Percentiles rank a stretch among this genome's conserved stretches.
phyloP scores from a whole-genome alignment of 2,329 filamentous ascomycete genomes.

The Saccharata proteae region DNA sequence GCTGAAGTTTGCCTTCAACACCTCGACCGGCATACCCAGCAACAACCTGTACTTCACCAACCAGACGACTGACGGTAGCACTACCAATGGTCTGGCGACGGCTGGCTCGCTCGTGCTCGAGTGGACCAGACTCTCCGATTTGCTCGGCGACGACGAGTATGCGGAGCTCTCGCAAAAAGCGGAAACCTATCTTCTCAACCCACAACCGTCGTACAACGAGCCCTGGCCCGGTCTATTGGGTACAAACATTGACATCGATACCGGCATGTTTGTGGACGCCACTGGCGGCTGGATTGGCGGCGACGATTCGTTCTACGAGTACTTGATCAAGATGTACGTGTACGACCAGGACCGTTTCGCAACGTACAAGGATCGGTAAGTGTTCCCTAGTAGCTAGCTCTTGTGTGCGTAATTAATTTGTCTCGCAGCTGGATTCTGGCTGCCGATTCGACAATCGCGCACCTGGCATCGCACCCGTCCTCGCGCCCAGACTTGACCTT shows the following conservation, averaged over 20 bases:
- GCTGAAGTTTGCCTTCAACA: conserved; percentile 68
- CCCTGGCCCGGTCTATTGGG: conserved; percentile 71
- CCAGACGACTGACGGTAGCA: conserved; percentile 34
- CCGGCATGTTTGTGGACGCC: conserved; percentile 55
- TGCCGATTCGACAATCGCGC: conserved; percentile 60
- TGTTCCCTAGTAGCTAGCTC: conserved; percentile 51
- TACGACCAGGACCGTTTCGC: conserved; percentile 57
- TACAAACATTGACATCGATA: conserved; percentile 49
- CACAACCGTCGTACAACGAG: conserved; percentile 49
- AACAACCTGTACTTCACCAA: conserved; percentile 53
- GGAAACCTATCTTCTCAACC: conserved; percentile 57
- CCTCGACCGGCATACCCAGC: conserved; percentile 60
- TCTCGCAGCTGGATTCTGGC: conserved; percentile 51
- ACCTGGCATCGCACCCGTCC: conserved; percentile 57
- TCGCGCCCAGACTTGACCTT: conserved; percentile 61
- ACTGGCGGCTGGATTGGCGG: conserved; percentile 66
- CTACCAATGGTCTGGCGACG: conserved; percentile 60
- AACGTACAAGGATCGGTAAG: conserved; percentile 49
- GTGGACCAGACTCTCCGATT: conserved; percentile 69
- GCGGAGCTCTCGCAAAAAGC: conserved; percentile 53
- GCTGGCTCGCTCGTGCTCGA: conserved; percentile 70
- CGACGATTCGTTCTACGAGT: conserved; percentile 76
- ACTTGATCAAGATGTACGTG: conserved; percentile 82
- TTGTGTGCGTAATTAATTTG: conserved; percentile 43
- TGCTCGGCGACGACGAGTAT: conserved; percentile 58